Conservation (phyloP, 257 asterid genomes). For the Penstemon davidsonii region DNA sequence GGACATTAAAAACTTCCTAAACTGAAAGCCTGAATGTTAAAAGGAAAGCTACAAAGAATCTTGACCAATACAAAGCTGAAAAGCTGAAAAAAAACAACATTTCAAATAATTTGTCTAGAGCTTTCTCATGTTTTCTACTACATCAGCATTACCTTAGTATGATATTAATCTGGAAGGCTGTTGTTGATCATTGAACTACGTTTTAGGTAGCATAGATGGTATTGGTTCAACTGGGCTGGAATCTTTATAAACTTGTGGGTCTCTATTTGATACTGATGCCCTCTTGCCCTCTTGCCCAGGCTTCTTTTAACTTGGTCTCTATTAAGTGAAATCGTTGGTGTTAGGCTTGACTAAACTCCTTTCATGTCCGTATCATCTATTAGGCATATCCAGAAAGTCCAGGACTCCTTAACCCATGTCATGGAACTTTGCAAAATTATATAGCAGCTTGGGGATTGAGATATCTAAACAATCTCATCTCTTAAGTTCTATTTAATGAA, state of each 20-base stretch:
- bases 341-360: not conserved
- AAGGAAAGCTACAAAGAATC: not conserved
- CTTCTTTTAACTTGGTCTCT: not conserved
- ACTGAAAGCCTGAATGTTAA: not conserved
- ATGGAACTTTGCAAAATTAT: not conserved
- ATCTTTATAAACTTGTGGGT: not conserved
- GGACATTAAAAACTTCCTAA: not conserved
- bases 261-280: not conserved
- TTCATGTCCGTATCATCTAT: no score
- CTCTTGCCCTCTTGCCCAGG: not conserved
- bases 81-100: not conserved
- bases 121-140: not conserved
- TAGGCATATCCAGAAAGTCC: not conserved
- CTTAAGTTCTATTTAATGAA: no score
- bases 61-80: not conserved
- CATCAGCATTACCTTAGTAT: not conserved
- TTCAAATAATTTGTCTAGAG: not conserved
- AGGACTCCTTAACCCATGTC: not conserved
- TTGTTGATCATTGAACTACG: not conserved
- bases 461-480: not conserved
- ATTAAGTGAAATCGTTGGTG: not conserved
- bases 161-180: conserved; percentile 3
- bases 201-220: not conserved
- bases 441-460: not conserved
- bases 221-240: not conserved